Base-by-base conservation (phyloP, 2,329 filamentous ascomycete genomes). In the Penicillium sp. region DNA sequence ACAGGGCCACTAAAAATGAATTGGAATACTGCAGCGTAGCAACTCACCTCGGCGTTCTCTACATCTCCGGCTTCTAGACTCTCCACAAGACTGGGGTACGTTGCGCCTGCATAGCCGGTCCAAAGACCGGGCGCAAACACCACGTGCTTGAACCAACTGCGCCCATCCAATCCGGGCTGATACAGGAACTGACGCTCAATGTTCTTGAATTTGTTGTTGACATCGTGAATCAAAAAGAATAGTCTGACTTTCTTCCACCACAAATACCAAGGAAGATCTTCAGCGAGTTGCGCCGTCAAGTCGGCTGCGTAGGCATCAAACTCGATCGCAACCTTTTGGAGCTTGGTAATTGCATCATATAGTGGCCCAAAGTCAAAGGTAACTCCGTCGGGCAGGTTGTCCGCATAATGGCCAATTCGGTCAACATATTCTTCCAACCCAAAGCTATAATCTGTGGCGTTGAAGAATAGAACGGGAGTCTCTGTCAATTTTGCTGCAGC, bases 131-230 rank as follows among this genome's bases (percentile, higher is more conserved):
- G 93, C 1, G 93, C 93, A 77, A 96, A 97, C 1, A 97, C 90
- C 2, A 97, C 90, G 71, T 97, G 94, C 81, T 97, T 97, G 81
- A 94, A 98, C 93, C 93, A 97, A 26, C 82, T 81, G 63, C 94
- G 83, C 1, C 88, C 87, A 74, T 97, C 93, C 21, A 98, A 79
- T 0, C 94, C 94, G 3, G 85, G 82, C 5, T 86, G 79, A 70
- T 92, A 90, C 65, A 97, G 70, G 76, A 97, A 97, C 55, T 88
- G 83, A 17, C 93, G 84, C 76, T 98, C 94, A 0, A 98, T 79
- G 8, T 83, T 82, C 83, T 97, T 96, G 82, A 96, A 96, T 74
- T 91, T 90, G 35, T 82, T 83, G 76, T 98, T 98, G 49, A 90
- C 85, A 11, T 78, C 82, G 30, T 87, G 84, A 56, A 96, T 86